phyloP scores from a whole-genome alignment of 1,284 basidiomycete genomes.

The Cutaneotrichosporon arboriforme region DNA sequence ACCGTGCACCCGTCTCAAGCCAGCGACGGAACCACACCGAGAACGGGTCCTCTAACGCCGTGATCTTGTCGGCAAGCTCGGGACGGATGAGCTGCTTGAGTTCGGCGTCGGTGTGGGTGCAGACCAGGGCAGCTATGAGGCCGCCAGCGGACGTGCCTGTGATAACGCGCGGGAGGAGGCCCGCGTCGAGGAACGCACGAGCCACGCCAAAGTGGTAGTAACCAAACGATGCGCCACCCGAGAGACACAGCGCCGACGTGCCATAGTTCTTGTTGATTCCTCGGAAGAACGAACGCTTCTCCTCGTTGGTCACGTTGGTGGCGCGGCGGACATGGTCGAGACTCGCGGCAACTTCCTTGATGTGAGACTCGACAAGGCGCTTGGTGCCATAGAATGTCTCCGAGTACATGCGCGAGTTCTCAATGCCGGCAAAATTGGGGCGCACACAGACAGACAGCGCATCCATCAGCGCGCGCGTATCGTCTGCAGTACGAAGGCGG shows the following conservation, averaged over 20 bases:
- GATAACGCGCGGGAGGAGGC: conserved; percentile 80
- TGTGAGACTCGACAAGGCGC: conserved; percentile 78
- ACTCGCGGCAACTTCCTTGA: conserved; percentile 68
- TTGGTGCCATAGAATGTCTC: conserved; percentile 84
- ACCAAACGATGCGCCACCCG: conserved; percentile 89
- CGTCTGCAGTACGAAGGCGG: conserved; percentile 51
- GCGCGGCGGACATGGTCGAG: conserved; percentile 70
- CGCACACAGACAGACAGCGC: conserved; percentile 88
- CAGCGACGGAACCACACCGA: conserved; percentile 74
- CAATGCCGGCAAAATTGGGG: conserved; percentile 91
- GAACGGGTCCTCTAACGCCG: conserved; percentile 81
- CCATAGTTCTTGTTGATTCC: conserved; percentile 83
- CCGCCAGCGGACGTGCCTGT: conserved; percentile 88
- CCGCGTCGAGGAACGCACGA: conserved; percentile 82
- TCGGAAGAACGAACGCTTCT: conserved; percentile 90
- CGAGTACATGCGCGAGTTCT: conserved; percentile 83
- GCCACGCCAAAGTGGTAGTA: conserved; percentile 77
- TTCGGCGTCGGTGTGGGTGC: conserved; percentile 87
- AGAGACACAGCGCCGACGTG: conserved; percentile 82
- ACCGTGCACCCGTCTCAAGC: conserved; percentile 83
- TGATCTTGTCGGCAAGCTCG: conserved; percentile 77
- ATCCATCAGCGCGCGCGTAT: conserved; percentile 77
- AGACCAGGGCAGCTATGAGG: conserved; percentile 70
- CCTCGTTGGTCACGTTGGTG: conserved; percentile 68
- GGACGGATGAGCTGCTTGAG: conserved; percentile 71